Base-by-base conservation (phyloP, 371 early-diverging fungal species). In the Mortierella sp. region DNA sequence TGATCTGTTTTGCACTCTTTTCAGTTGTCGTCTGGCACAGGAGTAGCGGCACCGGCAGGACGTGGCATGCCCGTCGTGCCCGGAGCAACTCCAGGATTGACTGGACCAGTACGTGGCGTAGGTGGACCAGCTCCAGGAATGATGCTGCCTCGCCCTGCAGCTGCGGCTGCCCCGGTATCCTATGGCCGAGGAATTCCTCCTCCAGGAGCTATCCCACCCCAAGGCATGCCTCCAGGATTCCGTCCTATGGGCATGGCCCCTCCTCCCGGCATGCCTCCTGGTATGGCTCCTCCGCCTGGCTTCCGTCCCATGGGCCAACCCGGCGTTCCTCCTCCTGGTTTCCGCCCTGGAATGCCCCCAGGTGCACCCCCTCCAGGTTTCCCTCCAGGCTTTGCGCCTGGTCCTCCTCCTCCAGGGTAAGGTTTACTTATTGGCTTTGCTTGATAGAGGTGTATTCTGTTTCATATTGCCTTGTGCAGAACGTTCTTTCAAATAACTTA, bases 31-130 rank as follows among this genome's bases (percentile, higher is more conserved):
- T 80, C 87, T 53, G 94, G 94, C 43, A 82, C 92, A 42, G 95
- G 94, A 50, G 82, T 92, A 44, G 92, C 89, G 55, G 80, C 93
- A 57, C 94, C 96, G 59, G 94, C 94, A 43, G 97, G 96, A 54
- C 89, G 98, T 70, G 98, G 97, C 32, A 81, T 96, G 68, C 94
- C 96, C 47, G 85, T 94, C 50, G 90, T 87, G 44, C 88, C 88
- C 26, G 88, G 89, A 50, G 80, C 63, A 46, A 72, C 75, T 4
- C 71, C 78, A 24, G 96, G 94, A 41, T 84, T 97, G 49, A 88
- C 90, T 49, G 96, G 95, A 24, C 97, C 96, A 32, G 92, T 94
- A 24, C 87, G 95, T 55, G 96, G 97, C 47, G 89, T 98, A 37
- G 96, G 97, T 67, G 98, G 95, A 39, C 96, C 97, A 52, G 90